A percentile compares a stretch with the other conserved stretches of the same genome.
phyloP scores from a whole-genome alignment of 441 rosid genomes.

The Pelargonium australe region DNA sequence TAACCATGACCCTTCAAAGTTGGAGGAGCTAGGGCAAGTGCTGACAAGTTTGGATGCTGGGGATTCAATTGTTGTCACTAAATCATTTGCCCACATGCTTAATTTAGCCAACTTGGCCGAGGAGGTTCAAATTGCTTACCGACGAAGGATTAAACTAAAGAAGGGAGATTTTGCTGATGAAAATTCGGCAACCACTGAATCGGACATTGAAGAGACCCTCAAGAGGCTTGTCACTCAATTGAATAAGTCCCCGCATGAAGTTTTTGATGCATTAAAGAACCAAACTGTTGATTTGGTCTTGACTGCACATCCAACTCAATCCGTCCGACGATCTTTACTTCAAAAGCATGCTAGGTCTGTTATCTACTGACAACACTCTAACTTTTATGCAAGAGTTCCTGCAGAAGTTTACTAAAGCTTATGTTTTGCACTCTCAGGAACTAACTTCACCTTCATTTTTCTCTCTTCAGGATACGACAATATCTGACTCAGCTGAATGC shows the following conservation, averaged over 20 bases:
- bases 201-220: slow-evolving; percentile 42
- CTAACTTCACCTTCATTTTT: too few species aligned
- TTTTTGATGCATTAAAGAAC: slow-evolving; percentile 63
- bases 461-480: neutral
- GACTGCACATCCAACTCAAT: slow-evolving; percentile 99
- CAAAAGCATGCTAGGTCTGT: slow-evolving; percentile 35
- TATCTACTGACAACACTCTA: too few species aligned
- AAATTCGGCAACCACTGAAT: slow-evolving; percentile 81
- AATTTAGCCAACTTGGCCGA: slow-evolving; percentile 63
- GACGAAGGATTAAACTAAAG: slow-evolving; percentile 69
- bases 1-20: slow-evolving; percentile 57
- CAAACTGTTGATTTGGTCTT: slow-evolving; percentile 95
- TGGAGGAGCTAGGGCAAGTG: slow-evolving; percentile 79
- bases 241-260: slow-evolving; percentile 56
- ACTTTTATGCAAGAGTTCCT: too few species aligned
- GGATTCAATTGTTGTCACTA: slow-evolving; percentile 82
- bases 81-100: slow-evolving; percentile 89
- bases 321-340: slow-evolving; percentile 86
- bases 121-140: slow-evolving; percentile 85
- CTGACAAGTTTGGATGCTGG: slow-evolving; percentile 88
- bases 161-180: slow-evolving; percentile 87
- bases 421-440: too few species aligned
- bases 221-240: slow-evolving; percentile 68
- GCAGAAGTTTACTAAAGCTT: too few species aligned
- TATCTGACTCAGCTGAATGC: neutral